phyloP scores from a whole-genome alignment of 257 asterid species.

The Scutellaria minor region DNA sequence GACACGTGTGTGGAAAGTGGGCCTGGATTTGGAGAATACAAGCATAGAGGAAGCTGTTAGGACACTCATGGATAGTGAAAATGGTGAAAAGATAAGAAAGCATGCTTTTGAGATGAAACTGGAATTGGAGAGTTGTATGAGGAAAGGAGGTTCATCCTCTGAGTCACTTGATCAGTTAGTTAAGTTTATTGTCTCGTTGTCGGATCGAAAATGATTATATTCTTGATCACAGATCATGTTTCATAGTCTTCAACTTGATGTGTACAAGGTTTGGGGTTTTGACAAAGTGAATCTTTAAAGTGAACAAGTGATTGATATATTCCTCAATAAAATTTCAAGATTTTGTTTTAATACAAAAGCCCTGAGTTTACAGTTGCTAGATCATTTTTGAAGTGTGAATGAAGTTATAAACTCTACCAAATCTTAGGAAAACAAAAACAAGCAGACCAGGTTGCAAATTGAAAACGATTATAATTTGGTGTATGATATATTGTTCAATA shows the following conservation, averaged over 20 bases:
- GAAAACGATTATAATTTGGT: no score
- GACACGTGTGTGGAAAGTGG: conserved; percentile 44
- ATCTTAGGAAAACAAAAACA: no score
- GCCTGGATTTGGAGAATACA: conserved; percentile 29
- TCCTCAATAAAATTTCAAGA: no score
- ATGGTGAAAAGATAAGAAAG: conserved; percentile 43
- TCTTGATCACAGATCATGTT: no score
- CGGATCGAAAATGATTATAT: neutral
- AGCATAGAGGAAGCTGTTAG: conserved; percentile 40
- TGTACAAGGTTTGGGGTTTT: no score
- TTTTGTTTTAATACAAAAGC: no score
- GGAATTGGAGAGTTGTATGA: conserved; percentile 13
- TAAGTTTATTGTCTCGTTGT: conserved; percentile 38
- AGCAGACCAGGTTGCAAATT: no score
- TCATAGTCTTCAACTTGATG: no score
- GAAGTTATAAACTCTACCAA: conserved; percentile 45
- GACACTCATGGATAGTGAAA: conserved; percentile 39
- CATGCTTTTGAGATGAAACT: conserved; percentile 35
- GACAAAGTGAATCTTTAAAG: no score
- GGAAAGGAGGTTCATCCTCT: conserved; percentile 39
- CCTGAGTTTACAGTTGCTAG: neutral
- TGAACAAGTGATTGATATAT: no score
- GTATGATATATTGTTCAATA: no score
- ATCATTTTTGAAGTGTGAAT: neutral
- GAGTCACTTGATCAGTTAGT: conserved; percentile 40